Base-by-base conservation (phyloP, 768 basidiomycete genomes). In the Suillus ampliporus region DNA sequence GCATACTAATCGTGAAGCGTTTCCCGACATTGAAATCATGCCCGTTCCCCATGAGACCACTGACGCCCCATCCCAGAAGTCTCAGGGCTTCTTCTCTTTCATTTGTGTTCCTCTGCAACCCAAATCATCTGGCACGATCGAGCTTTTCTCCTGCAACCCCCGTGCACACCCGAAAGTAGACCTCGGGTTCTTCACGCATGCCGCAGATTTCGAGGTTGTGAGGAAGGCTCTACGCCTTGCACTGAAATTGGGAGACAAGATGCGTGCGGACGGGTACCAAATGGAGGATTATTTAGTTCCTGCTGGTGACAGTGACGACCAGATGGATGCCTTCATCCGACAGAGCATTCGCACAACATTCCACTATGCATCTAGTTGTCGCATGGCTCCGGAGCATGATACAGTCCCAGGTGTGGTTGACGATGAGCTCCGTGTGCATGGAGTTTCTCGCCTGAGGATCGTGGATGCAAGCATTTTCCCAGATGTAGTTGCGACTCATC, bases 381-480 rank as follows among this genome's bases (percentile, higher is more conserved):
- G 78, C 9, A 80, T 81, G 77, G 79, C 58, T 38, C 63, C 52
- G n/a, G 43, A 57, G 11, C 37, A 52, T n/a, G 57, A 59, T 65
- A 50, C 56, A n/a, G 34, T 44, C 35, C 66, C 63, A 14, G 84
- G 84, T 28, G 83, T 84, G 0, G 82, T 86, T 35, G 82, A 82
- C 64, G 78, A 79, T 54, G 69, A 77, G 31, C 67, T 83, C 17
- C 66, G 73, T 15, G 84, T 86, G 1, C 79, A 85, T 69, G 84
- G 84, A 8, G 71, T 81, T 1, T 41, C 54, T 34, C 78, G 79
- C 54, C 65, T 86, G 38, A 74, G 84, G 46, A 78, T 81, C 31
- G 74, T 73, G n/a, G 80, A 80, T 61, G 66, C 70, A 3, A 71
- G 68, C 48, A 65, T 74, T 13, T 73, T 77, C 43, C 79, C 80